Percentiles rank a stretch among this genome's conserved stretches.
These are phyloP conservation scores for Pyrenula aspistea DNA, from an alignment of 495 filamentous ascomycete species.

Conservation along the genomic window DNA sequence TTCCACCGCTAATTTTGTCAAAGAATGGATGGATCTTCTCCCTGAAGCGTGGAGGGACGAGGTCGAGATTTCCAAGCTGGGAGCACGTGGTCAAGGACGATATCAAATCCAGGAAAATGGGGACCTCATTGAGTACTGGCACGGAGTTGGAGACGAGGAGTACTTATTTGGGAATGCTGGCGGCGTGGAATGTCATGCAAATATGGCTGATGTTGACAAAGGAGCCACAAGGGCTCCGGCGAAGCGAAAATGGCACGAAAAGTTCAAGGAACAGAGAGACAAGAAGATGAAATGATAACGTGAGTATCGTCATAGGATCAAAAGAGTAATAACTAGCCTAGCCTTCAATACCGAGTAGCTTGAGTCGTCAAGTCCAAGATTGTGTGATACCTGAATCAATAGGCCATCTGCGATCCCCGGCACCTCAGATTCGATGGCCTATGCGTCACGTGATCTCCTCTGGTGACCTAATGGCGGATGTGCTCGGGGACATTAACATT, in stretches of 20 bases:
- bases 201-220: constrained; percentile 11
- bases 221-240: constrained; percentile 17
- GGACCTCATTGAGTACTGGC: neutral
- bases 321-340: too few species aligned
- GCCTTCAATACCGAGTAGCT: too few species aligned
- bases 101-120: neutral
- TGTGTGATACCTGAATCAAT: too few species aligned
- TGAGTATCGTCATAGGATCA: too few species aligned
- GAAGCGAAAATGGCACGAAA: constrained; percentile 80
- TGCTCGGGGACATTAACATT: too few species aligned
- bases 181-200: constrained; percentile 2
- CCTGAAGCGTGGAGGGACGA: constrained; percentile 46
- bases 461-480: too few species aligned
- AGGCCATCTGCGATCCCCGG: too few species aligned
- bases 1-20: constrained; percentile 20
- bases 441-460: too few species aligned
- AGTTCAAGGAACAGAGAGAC: constrained; percentile 44
- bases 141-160: neutral
- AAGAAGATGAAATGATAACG: constrained; percentile 2
- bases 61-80: constrained; percentile 33
- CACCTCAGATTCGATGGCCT: too few species aligned
- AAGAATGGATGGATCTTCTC: constrained; percentile 42
- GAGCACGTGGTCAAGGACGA: constrained; percentile 7
- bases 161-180: neutral
- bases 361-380: too few species aligned